Evolutionary conservation across 2,329 filamentous ascomycete species (phyloP), one percentile per base, ranked within the genome.

Genomic region (Magnaporthales sp.): DNA sequence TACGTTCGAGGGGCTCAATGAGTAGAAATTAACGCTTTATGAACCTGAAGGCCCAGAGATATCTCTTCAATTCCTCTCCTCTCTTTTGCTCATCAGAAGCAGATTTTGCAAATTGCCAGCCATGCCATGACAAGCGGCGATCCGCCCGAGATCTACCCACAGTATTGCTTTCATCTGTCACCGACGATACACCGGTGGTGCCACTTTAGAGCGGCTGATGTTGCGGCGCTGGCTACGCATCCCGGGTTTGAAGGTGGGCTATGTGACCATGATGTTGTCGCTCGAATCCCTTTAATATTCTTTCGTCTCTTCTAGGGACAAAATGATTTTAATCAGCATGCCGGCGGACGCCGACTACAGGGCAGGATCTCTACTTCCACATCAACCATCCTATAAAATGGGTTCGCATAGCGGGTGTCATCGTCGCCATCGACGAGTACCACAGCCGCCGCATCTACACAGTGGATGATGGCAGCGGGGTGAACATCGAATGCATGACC

Each of bases 301-400:
- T n/a, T n/a, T n/a, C 10, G 24, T 8, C n/a, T 22, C 51, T 32
- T 10, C 4, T 46, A 22, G 4, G 19, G 38, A 27, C 61, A 51
- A 66, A 66, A 54, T 29, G 38, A 46, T 46, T 46, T 46, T 46
- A 46, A 46, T 46, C 38, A n/a, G 8, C 38, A 46, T 38, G 38
- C 38, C 7, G 38, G 38, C 38, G 38, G 15, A 46, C 38, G 15
- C 38, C 38, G 15, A 46, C 15, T 19, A 1, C 66, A 80, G 83
- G 81, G 63, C 83, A 86, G 72, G 78, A 83, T 69, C 79, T 89
- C 38, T 89, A 82, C 74, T 92, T 93, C 76, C 83, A 88, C 77
- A 77, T 82, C 64, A 93, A 93, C 75, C 87, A 93, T 70, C 91
- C 91, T 0, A 86, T 94, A 71, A 86, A 87, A 82, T 93, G 89